These are phyloP conservation scores for Hydrangea macrophylla DNA, from an alignment of 148 eudicot species.

Conservation along the genomic window DNA sequence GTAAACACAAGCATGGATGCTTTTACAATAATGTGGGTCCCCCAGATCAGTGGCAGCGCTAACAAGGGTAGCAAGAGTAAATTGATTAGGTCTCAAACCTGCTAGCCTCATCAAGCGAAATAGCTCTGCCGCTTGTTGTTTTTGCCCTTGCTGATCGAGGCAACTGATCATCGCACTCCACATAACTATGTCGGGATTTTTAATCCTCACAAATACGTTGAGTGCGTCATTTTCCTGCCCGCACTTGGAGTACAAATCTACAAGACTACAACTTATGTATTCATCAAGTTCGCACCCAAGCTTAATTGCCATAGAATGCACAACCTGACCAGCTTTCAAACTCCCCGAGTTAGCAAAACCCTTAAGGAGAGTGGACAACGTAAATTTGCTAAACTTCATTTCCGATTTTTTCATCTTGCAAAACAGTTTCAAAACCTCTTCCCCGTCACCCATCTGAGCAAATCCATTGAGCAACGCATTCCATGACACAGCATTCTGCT, in stretches of 20 bases:
- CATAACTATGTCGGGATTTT: constrained; percentile 33
- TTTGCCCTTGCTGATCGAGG: constrained; percentile 38
- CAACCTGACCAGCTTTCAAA: constrained; percentile 28
- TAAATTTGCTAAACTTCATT: constrained; percentile 33
- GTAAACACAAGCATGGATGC: constrained; percentile 32
- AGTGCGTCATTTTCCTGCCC: constrained; percentile 32
- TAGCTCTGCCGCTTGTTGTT: constrained; percentile 35
- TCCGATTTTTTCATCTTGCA: constrained; percentile 28
- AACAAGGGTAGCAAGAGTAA: constrained; percentile 34
- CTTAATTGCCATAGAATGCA: constrained; percentile 35
- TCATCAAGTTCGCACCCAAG: constrained; percentile 36
- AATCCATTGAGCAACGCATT: constrained; percentile 46
- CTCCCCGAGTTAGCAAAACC: constrained; percentile 29
- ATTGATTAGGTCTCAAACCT: constrained; percentile 39
- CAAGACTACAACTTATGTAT: constrained; percentile 37
- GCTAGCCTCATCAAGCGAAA: constrained; percentile 29
- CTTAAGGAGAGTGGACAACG: constrained; percentile 40
- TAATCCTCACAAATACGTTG: constrained; percentile 26
- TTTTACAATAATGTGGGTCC: constrained; percentile 21
- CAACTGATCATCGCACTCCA: constrained; percentile 45
- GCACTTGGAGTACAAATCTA: constrained; percentile 49
- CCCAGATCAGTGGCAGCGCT: constrained; percentile 34
- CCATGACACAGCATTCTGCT: constrained; percentile 43
- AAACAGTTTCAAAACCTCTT: constrained; percentile 32
- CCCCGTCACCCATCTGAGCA: constrained; percentile 32